Evolutionary conservation across 768 basidiomycete species (phyloP).

Genomic region (Plicaturopsis crispa): DNA sequence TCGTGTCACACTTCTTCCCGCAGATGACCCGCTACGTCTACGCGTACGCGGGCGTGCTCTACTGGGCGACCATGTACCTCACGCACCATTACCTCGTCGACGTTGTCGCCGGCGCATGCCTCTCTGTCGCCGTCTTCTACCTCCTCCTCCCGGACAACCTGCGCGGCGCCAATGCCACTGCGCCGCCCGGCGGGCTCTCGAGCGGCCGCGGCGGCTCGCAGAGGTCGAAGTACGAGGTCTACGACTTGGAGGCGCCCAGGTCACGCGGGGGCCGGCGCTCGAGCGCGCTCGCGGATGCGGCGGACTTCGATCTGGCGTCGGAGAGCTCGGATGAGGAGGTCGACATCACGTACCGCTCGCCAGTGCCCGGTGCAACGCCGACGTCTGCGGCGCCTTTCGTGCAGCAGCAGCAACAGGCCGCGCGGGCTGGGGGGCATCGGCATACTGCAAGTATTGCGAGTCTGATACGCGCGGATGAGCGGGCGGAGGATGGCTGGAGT

Average conservation of each 20-base stretch:
- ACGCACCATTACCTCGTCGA: constrained; percentile 99
- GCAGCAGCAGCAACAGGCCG: constrained; percentile 9
- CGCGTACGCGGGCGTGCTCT: constrained; percentile 79
- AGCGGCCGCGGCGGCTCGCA: constrained; percentile 32
- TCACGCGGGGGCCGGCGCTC: constrained; percentile 19
- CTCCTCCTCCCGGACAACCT: constrained; percentile 79
- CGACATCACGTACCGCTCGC: constrained; percentile 67
- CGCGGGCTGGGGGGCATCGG: constrained; percentile 42
- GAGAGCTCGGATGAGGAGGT: constrained; percentile 56
- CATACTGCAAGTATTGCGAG: constrained; percentile 85
- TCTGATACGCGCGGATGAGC: constrained; percentile 68
- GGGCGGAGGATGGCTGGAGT: constrained; percentile 80
- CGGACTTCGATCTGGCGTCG: constrained; percentile 45
- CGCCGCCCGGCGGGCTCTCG: constrained; percentile 38
- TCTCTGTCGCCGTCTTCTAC: constrained; percentile 85
- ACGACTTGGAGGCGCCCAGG: constrained; percentile 63
- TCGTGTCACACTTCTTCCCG: constrained; percentile 94
- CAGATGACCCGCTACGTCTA: constrained; percentile 60
- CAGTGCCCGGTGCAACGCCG: constrained; percentile 33
- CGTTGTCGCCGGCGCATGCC: constrained; percentile 87
- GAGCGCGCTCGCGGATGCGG: constrained; percentile 30
- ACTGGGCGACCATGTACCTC: constrained; percentile 99
- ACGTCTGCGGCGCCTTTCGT: constrained; percentile 28
- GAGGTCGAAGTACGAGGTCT: constrained; percentile 78
- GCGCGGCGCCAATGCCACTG: constrained; percentile 42